These are phyloP conservation scores for Cladophialophora bantiana DNA, from an alignment of 2,329 filamentous ascomycete species.

Conservation along the genomic window DNA sequence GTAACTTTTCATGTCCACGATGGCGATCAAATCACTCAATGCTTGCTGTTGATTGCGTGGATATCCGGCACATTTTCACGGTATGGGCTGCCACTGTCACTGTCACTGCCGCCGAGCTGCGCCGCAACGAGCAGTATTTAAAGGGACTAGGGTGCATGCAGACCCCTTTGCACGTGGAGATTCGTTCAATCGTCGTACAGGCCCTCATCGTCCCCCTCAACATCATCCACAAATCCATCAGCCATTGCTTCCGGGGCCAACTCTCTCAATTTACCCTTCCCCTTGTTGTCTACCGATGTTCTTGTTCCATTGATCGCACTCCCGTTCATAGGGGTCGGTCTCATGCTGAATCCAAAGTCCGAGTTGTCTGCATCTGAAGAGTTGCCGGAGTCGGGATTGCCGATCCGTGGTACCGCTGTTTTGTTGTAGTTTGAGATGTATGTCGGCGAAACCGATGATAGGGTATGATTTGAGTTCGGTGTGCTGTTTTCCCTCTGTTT, in stretches of 20 bases:
- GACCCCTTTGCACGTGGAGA: not conserved
- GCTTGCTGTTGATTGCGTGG: not conserved
- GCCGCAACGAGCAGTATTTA: not conserved
- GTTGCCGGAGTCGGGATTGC: constrained; percentile 39
- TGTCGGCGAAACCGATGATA: not conserved
- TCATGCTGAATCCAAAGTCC: constrained; percentile 44
- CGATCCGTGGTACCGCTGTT: constrained; percentile 36
- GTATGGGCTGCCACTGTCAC: not conserved
- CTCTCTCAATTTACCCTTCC: constrained; percentile 46
- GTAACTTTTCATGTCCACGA: not conserved
- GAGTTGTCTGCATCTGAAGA: constrained; percentile 44
- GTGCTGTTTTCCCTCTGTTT: constrained; percentile 36
- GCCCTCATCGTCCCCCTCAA: constrained; percentile 35
- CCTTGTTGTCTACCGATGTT: constrained; percentile 44
- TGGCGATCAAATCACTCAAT: not conserved
- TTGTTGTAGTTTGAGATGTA: not conserved
- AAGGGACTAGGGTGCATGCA: not conserved
- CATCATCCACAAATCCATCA: constrained; percentile 40
- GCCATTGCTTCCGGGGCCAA: constrained; percentile 41
- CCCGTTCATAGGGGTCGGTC: constrained; percentile 42
- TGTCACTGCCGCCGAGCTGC: not conserved
- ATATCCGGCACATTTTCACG: not conserved
- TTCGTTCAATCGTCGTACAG: constrained; percentile 31
- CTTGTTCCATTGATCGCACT: constrained; percentile 42
- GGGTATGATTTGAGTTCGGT: constrained; percentile 8